phyloP scores from a whole-genome alignment of 148 eudicot genomes.

The Chenopodium album region DNA sequence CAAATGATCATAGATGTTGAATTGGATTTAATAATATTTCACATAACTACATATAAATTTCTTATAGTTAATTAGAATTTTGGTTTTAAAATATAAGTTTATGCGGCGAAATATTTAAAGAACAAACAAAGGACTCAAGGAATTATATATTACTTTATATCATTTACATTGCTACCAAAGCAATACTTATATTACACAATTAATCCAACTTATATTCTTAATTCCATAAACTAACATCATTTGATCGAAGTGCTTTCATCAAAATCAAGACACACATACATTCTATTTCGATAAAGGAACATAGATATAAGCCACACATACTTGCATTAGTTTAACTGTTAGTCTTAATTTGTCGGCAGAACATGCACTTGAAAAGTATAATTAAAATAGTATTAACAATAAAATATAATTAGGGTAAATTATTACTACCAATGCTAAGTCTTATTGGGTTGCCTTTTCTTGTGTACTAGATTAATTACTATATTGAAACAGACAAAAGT shows the following conservation, averaged over 20 bases:
- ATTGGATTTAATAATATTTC: no score
- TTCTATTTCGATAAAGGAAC: no score
- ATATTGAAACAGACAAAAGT: background rate
- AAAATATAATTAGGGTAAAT: background rate
- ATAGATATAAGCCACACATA: background rate
- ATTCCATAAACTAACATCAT: background rate
- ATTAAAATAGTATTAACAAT: background rate
- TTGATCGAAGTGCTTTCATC: background rate
- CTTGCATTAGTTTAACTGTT: background rate
- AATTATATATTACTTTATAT: no score
- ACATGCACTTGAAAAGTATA: background rate
- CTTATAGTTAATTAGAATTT: no score
- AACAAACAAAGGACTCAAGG: no score
- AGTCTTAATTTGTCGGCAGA: conserved; percentile 3
- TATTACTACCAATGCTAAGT: background rate
- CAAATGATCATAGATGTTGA: no score
- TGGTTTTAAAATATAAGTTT: no score
- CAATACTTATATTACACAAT: no score
- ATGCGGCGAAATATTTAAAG: no score
- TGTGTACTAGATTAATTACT: background rate
- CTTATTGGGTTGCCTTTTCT: background rate
- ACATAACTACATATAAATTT: no score
- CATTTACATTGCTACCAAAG: no score
- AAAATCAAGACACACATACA: background rate
- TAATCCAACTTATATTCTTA: background rate